phyloP scores from a whole-genome alignment of 306 rosid species.

The Dalbergia cochinchinensis region DNA sequence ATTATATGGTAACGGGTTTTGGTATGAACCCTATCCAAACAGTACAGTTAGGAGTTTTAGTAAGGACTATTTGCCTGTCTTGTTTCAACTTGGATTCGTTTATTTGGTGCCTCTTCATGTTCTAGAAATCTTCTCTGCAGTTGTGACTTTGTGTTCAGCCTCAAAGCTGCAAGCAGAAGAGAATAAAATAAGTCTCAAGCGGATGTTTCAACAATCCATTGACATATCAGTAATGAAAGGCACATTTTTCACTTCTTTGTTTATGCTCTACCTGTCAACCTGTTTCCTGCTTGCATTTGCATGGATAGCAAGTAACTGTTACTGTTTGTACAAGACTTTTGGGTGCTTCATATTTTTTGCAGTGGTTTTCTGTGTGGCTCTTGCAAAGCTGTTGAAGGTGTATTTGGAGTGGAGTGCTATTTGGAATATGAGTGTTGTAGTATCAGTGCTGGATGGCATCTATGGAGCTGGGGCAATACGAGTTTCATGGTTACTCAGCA shows the following conservation, averaged over 20 bases:
- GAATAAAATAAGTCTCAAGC: slow-evolving; percentile 42
- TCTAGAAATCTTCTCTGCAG: slow-evolving; percentile 48
- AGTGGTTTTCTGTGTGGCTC: slow-evolving; percentile 36
- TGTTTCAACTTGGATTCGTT: slow-evolving; percentile 52
- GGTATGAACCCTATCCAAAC: too few relatives aligned
- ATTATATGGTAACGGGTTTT: too few relatives aligned
- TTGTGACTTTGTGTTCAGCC: slow-evolving; percentile 48
- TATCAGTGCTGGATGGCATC: slow-evolving; percentile 66
- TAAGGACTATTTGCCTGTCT: slow-evolving; percentile 37
- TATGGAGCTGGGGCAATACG: slow-evolving; percentile 60
- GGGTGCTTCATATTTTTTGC: slow-evolving; percentile 13
- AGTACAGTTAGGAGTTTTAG: slow-evolving; percentile 5
- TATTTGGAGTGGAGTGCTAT: slow-evolving; percentile 71
- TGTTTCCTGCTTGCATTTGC: slow-evolving; percentile 46
- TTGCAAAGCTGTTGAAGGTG: slow-evolving; percentile 44
- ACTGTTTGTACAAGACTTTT: background rate
- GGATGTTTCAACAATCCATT: slow-evolving; percentile 50
- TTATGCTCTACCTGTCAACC: slow-evolving; percentile 41
- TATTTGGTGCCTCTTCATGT: slow-evolving; percentile 56
- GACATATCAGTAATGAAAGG: slow-evolving; percentile 46
- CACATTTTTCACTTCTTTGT: slow-evolving; percentile 53
- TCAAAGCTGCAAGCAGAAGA: slow-evolving; percentile 52
- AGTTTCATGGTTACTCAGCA: slow-evolving; percentile 51
- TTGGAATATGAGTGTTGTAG: slow-evolving; percentile 74
- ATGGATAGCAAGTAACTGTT: slow-evolving; percentile 18